Base-by-base conservation (phyloP, 1,284 basidiomycete genomes). In the Tremellales sp. region DNA sequence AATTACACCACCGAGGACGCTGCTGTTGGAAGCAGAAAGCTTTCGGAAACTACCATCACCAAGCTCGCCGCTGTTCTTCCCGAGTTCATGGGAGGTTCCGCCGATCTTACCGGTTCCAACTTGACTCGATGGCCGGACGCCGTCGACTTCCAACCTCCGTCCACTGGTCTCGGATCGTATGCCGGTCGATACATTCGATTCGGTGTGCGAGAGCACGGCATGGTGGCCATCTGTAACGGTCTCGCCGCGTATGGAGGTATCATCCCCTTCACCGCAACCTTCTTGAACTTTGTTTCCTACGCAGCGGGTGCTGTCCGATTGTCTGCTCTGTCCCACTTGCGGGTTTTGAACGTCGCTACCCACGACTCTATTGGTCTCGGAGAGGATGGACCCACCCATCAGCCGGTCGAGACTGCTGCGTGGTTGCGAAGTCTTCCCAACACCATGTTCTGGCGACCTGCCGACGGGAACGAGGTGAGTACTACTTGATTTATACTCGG, bases 161-260 rank as follows among this genome's bases (percentile, higher is more conserved):
- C 80, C 73, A 90, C 87, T 36, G 82, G 82, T 37, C 80, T 95
- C 44, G 92, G 92, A 53, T 78, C 74, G 57, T 95, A 91, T 74
- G 75, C 81, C 51, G 92, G 92, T 51, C 87, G 85, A 45, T 95
- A 97, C 74, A 83, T 97, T 71, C 87, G 90, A 48, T 97, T 87
- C 76, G 92, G 92, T 83, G 91, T 97, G 50, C 88, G 92, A 75
- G 92, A 97, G 75, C 92, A 97, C 74, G 92, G 79, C 63, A 97
- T 97, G 92, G 88, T 86, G 65, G 92, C 92, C 54, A 90, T 95
- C 68, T 88, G 85, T 65, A 94, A 94, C 73, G 90, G 90, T 73
- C 72, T 94, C 54, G 74, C 78, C 57, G 90, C 89, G 14, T 94
- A 92, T 73, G 87, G 87, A 48, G 71, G 70, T 68, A 82, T 90